These are phyloP conservation scores for Pythium coloratum DNA, from an alignment of 352 stramenopile genomes.

Conservation along the genomic window DNA sequence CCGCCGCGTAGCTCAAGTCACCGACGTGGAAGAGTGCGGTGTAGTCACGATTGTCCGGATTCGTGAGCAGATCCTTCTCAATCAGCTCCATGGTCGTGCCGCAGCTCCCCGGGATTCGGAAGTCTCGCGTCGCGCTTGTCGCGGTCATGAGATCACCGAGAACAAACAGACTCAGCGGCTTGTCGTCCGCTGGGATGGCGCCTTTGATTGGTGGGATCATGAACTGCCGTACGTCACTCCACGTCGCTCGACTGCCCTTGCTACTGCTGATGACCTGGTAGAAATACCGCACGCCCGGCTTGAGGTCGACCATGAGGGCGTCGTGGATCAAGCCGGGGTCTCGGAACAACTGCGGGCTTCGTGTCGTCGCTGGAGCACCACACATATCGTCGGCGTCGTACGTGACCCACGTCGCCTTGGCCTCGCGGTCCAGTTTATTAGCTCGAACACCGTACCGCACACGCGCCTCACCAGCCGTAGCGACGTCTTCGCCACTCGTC, in stretches of 20 bases:
- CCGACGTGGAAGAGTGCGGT: slow-evolving; percentile 65
- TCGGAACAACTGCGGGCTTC: slow-evolving; percentile 24
- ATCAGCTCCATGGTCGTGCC: slow-evolving; percentile 27
- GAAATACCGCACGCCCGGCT: slow-evolving; percentile 27
- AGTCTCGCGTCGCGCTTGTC: slow-evolving; percentile 26
- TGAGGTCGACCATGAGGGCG: slow-evolving; percentile 28
- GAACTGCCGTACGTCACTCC: slow-evolving; percentile 24
- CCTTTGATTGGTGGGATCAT: slow-evolving; percentile 12
- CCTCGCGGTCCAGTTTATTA: slow-evolving; percentile 11
- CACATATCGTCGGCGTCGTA: slow-evolving; percentile 35
- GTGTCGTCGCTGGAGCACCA: slow-evolving; percentile 18
- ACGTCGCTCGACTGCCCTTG: slow-evolving; percentile 20
- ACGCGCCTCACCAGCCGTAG: neutral
- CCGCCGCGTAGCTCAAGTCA: slow-evolving; percentile 66
- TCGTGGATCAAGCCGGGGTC: slow-evolving; percentile 38
- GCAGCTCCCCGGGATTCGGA: slow-evolving; percentile 4
- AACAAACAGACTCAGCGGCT: slow-evolving; percentile 26
- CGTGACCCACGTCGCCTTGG: slow-evolving; percentile 6
- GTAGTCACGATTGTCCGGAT: slow-evolving; percentile 30
- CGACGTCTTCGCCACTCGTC: slow-evolving; percentile 25
- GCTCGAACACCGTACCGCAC: slow-evolving; percentile 23
- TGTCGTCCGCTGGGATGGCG: neutral
- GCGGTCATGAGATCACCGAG: slow-evolving; percentile 28
- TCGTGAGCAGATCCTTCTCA: slow-evolving; percentile 25
- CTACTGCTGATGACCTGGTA: slow-evolving; percentile 31